phyloP scores from a whole-genome alignment of 441 rosid species.

The Manihot esculenta region DNA sequence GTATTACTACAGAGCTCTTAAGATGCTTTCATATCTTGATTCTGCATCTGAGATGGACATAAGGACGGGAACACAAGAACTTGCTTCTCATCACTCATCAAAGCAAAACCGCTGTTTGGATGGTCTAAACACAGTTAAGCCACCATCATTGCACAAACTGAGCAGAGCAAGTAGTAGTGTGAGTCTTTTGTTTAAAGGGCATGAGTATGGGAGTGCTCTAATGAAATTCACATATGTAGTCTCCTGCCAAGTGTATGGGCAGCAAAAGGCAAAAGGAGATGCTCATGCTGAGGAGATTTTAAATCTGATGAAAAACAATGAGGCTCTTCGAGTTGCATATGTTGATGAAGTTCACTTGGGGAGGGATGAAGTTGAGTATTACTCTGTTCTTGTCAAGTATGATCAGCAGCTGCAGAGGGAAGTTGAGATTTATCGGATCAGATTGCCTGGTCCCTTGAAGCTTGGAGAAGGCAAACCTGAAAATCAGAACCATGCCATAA shows the following conservation, averaged over 20 bases:
- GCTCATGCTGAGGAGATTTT: conserved; percentile 72
- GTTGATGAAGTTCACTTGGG: conserved; percentile 70
- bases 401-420: conserved; percentile 65
- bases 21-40: conserved; percentile 87
- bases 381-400: conserved; percentile 85
- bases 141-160: conserved; percentile 41
- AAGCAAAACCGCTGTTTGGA: conserved; percentile 42
- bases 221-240: conserved; percentile 87
- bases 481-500: conserved; percentile 91
- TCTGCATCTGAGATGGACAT: conserved; percentile 84
- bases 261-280: conserved; percentile 69
- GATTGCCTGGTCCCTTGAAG: conserved; percentile 85
- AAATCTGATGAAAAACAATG: conserved; percentile 64
- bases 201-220: conserved; percentile 69
- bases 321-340: conserved; percentile 88
- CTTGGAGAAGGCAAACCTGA: conserved; percentile 95
- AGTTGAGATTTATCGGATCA: conserved; percentile 80
- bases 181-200: conserved; percentile 65
- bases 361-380: conserved; percentile 52
- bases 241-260: conserved; percentile 84
- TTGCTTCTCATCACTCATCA: conserved; percentile 50
- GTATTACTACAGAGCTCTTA: conserved; percentile 84
- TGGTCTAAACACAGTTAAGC: conserved; percentile 38
- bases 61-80: conserved; percentile 50
- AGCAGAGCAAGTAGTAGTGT: conserved; percentile 52